Conservation (phyloP, 1,284 basidiomycete genomes). For the Cutaneotrichosporon mucoides region DNA sequence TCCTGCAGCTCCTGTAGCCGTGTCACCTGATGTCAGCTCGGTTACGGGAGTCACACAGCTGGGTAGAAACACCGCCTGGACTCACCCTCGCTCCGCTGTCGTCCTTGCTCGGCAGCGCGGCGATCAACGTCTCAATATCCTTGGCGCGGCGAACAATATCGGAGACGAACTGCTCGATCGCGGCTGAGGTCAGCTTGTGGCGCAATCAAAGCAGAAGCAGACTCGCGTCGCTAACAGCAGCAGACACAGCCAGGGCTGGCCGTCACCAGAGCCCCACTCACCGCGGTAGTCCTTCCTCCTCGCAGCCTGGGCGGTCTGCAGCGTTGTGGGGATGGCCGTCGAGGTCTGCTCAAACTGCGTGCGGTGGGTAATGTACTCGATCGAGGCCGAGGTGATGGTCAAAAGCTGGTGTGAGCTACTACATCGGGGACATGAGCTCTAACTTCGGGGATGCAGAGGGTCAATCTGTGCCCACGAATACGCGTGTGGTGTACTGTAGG, state of each 20-base stretch:
- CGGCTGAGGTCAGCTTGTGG: slow-evolving; percentile 23
- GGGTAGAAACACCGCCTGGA: too few species aligned
- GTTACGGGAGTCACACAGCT: too few species aligned
- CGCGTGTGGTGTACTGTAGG: too few species aligned
- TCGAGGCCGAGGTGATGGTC: slow-evolving; percentile 45
- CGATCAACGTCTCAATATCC: slow-evolving; percentile 43
- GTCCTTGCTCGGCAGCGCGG: slow-evolving; percentile 40
- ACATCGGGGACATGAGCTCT: too few species aligned
- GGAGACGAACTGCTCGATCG: slow-evolving; percentile 42
- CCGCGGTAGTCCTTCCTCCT: slow-evolving; percentile 33
- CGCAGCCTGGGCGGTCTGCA: slow-evolving; percentile 32
- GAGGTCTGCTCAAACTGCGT: slow-evolving; percentile 46
- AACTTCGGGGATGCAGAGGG: too few species aligned
- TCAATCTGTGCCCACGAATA: too few species aligned
- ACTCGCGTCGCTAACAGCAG: too few species aligned
- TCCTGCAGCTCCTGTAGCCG: slow-evolving; percentile 37
- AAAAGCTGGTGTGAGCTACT: slow-evolving; percentile 33
- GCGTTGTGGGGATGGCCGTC: slow-evolving; percentile 36
- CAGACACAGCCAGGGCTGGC: too few species aligned
- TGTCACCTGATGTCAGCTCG: slow-evolving; percentile 22
- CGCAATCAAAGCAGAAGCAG: too few species aligned
- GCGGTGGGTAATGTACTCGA: slow-evolving; percentile 47
- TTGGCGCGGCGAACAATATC: slow-evolving; percentile 45
- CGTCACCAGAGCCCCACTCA: slow-evolving; percentile 7
- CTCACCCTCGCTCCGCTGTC: slow-evolving; percentile 35